Percentiles rank a stretch among this genome's conserved stretches.
Conservation (phyloP, 306 rosid species). For the Cicer yamashitae region DNA sequence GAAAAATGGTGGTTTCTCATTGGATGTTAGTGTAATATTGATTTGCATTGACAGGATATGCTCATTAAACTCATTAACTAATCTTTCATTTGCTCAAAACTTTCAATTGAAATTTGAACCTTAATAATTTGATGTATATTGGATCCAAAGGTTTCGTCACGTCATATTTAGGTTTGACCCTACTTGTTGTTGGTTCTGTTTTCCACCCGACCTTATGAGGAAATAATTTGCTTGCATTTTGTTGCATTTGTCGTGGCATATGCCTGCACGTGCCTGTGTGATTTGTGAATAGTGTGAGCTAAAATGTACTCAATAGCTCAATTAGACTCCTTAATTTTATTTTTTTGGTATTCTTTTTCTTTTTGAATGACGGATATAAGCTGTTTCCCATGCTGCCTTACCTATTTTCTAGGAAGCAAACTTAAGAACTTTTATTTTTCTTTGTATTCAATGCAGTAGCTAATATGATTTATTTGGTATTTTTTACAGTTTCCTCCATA, state of each 20-base stretch:
- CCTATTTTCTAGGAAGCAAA: background rate
- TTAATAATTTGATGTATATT: too few relatives aligned
- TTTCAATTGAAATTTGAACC: too few relatives aligned
- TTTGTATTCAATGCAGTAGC: background rate
- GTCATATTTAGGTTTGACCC: background rate
- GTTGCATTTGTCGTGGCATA: background rate
- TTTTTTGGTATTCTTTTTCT: background rate
- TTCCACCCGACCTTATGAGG: background rate
- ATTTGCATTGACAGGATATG: too few relatives aligned
- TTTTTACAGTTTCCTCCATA: background rate
- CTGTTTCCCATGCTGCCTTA: slow-evolving; percentile 10
- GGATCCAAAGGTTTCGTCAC: background rate
- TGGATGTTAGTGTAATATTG: too few relatives aligned
- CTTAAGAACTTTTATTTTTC: background rate
- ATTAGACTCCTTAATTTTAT: background rate
- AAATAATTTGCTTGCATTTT: background rate
- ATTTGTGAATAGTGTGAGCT: background rate
- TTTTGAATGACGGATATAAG: background rate
- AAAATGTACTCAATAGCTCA: background rate
- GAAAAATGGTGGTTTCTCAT: too few relatives aligned
- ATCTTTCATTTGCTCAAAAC: too few relatives aligned
- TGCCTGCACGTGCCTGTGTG: background rate
- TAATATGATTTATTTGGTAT: too few relatives aligned
- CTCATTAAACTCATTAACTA: too few relatives aligned
- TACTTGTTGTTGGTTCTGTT: background rate